Conservation (phyloP, 2,329 filamentous ascomycete species). For the Tetracladium maxilliforme region DNA sequence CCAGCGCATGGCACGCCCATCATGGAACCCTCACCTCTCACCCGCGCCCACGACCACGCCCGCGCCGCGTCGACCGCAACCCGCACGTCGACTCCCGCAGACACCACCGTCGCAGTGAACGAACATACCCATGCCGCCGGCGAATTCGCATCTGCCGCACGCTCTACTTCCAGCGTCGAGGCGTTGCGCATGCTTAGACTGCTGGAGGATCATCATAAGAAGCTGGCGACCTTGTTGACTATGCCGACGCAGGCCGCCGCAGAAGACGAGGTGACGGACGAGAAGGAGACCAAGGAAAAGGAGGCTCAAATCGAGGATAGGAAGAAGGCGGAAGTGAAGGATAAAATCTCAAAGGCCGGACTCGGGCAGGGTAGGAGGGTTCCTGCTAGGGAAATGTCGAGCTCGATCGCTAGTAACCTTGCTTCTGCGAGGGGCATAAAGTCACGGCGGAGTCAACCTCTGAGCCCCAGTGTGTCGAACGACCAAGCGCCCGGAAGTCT, state of each 20-base stretch:
- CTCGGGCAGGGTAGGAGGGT: too few relatives aligned
- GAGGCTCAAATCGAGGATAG: too few relatives aligned
- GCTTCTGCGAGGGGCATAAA: slow-evolving; percentile 74
- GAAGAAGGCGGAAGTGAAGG: too few relatives aligned
- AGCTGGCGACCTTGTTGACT: slow-evolving; percentile 68
- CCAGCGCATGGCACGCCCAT: too few relatives aligned
- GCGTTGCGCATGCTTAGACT: slow-evolving; percentile 73
- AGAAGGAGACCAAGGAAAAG: too few relatives aligned
- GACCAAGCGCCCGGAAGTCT: slow-evolving; percentile 60
- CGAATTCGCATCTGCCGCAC: slow-evolving; percentile 76
- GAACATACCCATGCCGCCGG: slow-evolving; percentile 80
- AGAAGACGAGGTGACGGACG: too few relatives aligned
- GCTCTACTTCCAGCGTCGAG: slow-evolving; percentile 50
- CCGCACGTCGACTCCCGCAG: slow-evolving; percentile 40
- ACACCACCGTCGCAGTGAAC: slow-evolving; percentile 70
- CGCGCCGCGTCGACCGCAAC: slow-evolving; percentile 67
- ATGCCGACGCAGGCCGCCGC: slow-evolving; percentile 42
- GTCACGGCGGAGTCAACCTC: slow-evolving; percentile 47
- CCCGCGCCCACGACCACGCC: slow-evolving; percentile 75
- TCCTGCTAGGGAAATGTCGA: slow-evolving; percentile 54
- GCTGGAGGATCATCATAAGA: slow-evolving; percentile 76
- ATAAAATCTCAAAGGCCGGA: too few relatives aligned
- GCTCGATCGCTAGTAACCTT: slow-evolving; percentile 78
- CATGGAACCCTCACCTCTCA: slow-evolving; percentile 11
- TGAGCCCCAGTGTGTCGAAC: slow-evolving; percentile 58